phyloP scores from a whole-genome alignment of 768 basidiomycete genomes.

The Agaricus subrufescens region DNA sequence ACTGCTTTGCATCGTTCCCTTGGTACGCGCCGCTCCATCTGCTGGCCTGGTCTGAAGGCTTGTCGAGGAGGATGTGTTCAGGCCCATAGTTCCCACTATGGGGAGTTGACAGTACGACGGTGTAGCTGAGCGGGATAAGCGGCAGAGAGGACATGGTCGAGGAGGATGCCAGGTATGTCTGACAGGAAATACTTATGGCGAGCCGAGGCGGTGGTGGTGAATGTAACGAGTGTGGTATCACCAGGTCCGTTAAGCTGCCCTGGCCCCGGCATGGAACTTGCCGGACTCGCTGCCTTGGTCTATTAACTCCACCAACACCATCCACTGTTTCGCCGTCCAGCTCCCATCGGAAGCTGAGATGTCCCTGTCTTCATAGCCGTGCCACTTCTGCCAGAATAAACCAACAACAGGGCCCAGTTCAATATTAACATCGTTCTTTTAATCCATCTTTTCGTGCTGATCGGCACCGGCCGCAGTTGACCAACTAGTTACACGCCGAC shows the following conservation, averaged over 20 bases:
- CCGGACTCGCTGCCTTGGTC: neutral
- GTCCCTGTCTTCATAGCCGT: too few species aligned
- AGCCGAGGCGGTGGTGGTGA: neutral
- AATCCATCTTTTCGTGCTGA: too few species aligned
- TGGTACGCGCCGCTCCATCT: conserved; percentile 74
- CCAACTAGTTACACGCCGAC: too few species aligned
- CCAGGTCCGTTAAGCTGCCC: neutral
- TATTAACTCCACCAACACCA: too few species aligned
- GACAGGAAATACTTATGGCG: neutral
- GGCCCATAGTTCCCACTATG: conserved; percentile 68
- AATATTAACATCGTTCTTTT: too few species aligned
- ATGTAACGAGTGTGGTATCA: neutral
- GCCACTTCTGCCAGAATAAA: too few species aligned
- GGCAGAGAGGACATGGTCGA: conserved; percentile 7
- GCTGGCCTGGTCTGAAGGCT: conserved; percentile 58
- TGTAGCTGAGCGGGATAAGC: conserved; percentile 34
- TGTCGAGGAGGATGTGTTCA: conserved; percentile 64
- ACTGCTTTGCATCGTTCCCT: conserved; percentile 50
- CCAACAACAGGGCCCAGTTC: too few species aligned
- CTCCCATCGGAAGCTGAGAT: too few species aligned
- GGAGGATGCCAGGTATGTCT: neutral
- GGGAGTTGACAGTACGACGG: conserved; percentile 58
- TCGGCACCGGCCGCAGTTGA: too few species aligned
- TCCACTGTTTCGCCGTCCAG: too few species aligned
- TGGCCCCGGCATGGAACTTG: neutral